A percentile compares a stretch with the other conserved stretches of the same genome.
Conservation (phyloP, 2,329 filamentous ascomycete genomes). For the Rutstroemia sp. region DNA sequence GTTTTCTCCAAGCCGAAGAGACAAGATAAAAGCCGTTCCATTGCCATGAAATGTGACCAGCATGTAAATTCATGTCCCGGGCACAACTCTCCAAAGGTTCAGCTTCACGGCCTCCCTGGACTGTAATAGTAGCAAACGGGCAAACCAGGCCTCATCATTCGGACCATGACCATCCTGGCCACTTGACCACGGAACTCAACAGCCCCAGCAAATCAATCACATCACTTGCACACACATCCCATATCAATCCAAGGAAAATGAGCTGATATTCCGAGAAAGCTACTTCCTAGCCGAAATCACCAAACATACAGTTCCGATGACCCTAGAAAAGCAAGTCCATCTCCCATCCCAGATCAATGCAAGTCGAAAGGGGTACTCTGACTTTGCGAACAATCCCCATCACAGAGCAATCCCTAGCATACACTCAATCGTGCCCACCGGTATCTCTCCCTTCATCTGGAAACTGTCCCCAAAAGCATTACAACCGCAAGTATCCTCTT, state of each 20-base stretch:
- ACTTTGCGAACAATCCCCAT: slow-evolving; percentile 5
- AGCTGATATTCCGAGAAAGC: slow-evolving; percentile 11
- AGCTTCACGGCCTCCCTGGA: no score
- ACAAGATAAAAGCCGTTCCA: no score
- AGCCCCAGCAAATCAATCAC: not conserved
- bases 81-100: no score
- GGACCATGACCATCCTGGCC: not conserved
- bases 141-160: no score
- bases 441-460: slow-evolving; percentile 7
- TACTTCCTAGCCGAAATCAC: slow-evolving; percentile 6
- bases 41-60: no score
- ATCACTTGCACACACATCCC: not conserved
- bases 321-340: slow-evolving; percentile 4
- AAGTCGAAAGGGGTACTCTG: slow-evolving; percentile 1
- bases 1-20: no score
- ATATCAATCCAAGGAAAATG: slow-evolving; percentile 5
- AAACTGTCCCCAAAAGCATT: slow-evolving; percentile 5
- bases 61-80: no score
- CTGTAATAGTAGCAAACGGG: no score
- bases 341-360: slow-evolving; percentile 8
- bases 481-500: slow-evolving; percentile 2
- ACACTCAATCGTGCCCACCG: slow-evolving; percentile 1
- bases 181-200: not conserved
- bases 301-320: slow-evolving; percentile 2
- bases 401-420: slow-evolving; percentile 4